A percentile compares a stretch with the other conserved stretches of the same genome.
These are phyloP conservation scores for Rhodamnia rubescens DNA, from an alignment of 345 rosid genomes.

Conservation along the genomic window DNA sequence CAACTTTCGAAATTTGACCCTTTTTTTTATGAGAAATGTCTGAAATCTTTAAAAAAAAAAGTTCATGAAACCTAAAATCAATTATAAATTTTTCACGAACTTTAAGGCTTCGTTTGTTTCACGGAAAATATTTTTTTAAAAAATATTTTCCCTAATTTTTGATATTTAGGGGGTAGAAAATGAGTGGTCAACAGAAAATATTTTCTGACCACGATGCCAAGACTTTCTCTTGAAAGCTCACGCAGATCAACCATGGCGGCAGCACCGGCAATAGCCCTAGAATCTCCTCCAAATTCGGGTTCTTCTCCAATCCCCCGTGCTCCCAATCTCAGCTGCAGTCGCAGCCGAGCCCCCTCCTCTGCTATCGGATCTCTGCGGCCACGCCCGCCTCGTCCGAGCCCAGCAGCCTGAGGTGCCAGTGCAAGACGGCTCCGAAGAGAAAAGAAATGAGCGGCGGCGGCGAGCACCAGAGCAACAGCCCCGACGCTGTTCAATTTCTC, in stretches of 20 bases:
- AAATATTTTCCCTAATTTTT: too few relatives aligned
- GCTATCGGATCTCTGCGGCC: conserved; percentile 33
- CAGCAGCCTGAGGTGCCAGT: conserved; percentile 49
- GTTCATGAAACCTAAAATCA: too few relatives aligned
- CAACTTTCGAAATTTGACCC: too few relatives aligned
- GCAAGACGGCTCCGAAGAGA: conserved; percentile 26
- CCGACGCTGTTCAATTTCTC: conserved; percentile 33
- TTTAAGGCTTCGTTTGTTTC: too few relatives aligned
- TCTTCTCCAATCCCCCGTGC: conserved; percentile 73
- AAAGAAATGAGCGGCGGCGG: background rate
- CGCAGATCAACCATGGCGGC: background rate
- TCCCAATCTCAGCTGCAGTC: conserved; percentile 22
- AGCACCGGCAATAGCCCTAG: conserved; percentile 22
- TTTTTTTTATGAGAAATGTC: too few relatives aligned
- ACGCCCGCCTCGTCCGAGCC: conserved; percentile 37
- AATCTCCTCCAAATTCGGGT: conserved; percentile 50
- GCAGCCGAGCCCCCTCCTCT: conserved; percentile 38
- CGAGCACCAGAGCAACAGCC: conserved; percentile 8
- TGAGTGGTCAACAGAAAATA: too few relatives aligned
- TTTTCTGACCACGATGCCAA: too few relatives aligned
- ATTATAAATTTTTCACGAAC: too few relatives aligned
- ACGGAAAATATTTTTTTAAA: too few relatives aligned
- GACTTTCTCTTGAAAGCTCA: conserved; percentile 13
- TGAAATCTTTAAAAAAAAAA: too few relatives aligned
- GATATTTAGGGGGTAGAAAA: too few relatives aligned